Conservation (phyloP, 805 yeast species). For the Danielia oregonensis region DNA sequence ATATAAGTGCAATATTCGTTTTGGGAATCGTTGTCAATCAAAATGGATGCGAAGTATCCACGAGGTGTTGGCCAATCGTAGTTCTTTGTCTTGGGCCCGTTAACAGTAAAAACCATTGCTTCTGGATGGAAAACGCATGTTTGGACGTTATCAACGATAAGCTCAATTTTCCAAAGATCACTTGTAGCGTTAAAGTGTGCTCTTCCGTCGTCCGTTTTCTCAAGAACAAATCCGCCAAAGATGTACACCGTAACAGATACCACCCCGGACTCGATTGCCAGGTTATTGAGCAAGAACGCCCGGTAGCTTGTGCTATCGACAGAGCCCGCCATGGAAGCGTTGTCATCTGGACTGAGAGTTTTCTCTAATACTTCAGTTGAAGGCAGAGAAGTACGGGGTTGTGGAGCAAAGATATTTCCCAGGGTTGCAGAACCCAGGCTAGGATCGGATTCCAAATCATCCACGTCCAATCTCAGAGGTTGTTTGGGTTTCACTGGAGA, state of each 20-base stretch:
- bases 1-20: slow-evolving; percentile 2
- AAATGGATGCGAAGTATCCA: slow-evolving; percentile 35
- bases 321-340: background rate
- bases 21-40: slow-evolving; percentile 20
- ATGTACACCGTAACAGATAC: slow-evolving; percentile 27
- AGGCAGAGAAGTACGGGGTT: background rate
- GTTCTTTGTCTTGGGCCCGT: slow-evolving; percentile 1
- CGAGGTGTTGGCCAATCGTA: slow-evolving; percentile 33
- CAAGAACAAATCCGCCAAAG: slow-evolving; percentile 36
- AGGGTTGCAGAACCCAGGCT: no score
- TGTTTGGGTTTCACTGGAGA: slow-evolving; percentile 2
- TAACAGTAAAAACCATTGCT: slow-evolving; percentile 16
- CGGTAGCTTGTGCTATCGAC: background rate
- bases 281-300: background rate
- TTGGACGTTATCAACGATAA: slow-evolving; percentile 20
- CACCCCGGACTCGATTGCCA: slow-evolving; percentile 12
- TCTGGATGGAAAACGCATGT: slow-evolving; percentile 17
- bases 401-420: no score
- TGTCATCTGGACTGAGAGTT: background rate
- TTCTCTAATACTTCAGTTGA: background rate
- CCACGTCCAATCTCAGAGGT: no score
- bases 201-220: slow-evolving; percentile 10
- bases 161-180: slow-evolving; percentile 34
- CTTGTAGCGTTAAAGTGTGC: slow-evolving; percentile 27
- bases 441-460: no score